Base-by-base conservation (phyloP, 306 rosid genomes). In the Styphnolobium japonicum region DNA sequence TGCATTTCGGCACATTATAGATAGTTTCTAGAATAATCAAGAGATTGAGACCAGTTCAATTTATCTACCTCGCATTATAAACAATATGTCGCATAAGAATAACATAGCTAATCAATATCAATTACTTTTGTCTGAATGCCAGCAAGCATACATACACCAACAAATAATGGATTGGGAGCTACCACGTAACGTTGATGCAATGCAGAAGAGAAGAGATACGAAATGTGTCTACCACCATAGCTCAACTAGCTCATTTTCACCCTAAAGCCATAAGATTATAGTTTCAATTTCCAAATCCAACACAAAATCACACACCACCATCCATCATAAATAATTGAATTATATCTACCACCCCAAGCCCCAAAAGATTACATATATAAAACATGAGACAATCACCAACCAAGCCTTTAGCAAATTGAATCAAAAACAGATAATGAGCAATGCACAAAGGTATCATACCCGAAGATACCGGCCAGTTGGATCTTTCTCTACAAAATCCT, bases 401-500 rank as follows among this genome's bases (percentile, higher is more conserved):
- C 22, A 69, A 27, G 5, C 21, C 4, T 34, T 71, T 9, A 51
- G 19, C 45, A 72, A 36, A 36, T 57, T 8, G 37, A 25, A 57
- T 16, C 2, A 36, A 85, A 68, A 67, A 5, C 46, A 85, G 0
- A 71, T 23, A 61, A 65, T 42, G 60, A 53, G 71, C 16, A 68
- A 63, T 64, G 43, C 21, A n/a, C 1, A 73, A 73, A 57, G 61
- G 25, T 23, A 7, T 21, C 75, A 45, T 92, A 94, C 98, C 97
- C 96, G 91, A 48, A 85, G 67, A 76, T 95, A 95, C 46, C 94
- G 88, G 58, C 95, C 91, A 3, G 96, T 85, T 5, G 97, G 98
- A 73, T 92, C 98, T 81, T 84, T 95, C 92, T 95, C 98, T 11
- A 52, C 87, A 84, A 63, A 52, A 11, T 86, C 95, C 1, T 79